Evolutionary conservation across 495 filamentous ascomycete species (phyloP).

Genomic region (Astrothelium subdiscretum): DNA sequence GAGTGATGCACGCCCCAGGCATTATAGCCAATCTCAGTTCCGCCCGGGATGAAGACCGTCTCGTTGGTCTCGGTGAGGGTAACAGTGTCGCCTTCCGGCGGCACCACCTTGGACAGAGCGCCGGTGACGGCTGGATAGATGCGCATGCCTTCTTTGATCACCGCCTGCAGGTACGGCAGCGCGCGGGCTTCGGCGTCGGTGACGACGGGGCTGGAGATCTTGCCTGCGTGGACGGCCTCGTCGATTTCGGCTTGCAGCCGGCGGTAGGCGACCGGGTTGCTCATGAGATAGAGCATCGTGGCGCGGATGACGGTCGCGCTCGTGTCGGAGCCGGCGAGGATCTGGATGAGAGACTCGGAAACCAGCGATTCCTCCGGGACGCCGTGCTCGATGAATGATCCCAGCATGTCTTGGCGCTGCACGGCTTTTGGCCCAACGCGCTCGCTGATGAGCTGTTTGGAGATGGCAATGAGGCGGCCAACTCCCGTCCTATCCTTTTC

Average conservation of each 20-base stretch:
- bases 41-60: constrained; percentile 40
- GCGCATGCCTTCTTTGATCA: constrained; percentile 21
- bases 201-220: constrained; percentile 5
- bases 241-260: constrained; percentile 14
- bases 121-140: constrained; percentile 45
- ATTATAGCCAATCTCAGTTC: constrained; percentile 40
- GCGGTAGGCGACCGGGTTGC: constrained; percentile 4
- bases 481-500: constrained; percentile 26
- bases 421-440: constrained; percentile 3
- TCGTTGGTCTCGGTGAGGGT: constrained; percentile 30
- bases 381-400: constrained; percentile 35
- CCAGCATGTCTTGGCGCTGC: constrained; percentile 22
- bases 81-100: constrained; percentile 38
- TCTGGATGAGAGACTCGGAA: constrained; percentile 30
- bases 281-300: constrained; percentile 10
- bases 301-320: constrained; percentile 16
- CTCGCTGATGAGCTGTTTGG: constrained; percentile 3
- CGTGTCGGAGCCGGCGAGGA: constrained; percentile 20
- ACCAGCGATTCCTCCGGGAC: constrained; percentile 28
- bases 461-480: constrained; percentile 24
- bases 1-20: constrained; percentile 44
- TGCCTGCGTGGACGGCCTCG: constrained; percentile 1
- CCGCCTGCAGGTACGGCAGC: constrained; percentile 20
- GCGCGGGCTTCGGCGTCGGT: constrained; percentile 1
- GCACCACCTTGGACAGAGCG: constrained; percentile 41